Evolutionary conservation across 2,329 filamentous ascomycete genomes (phyloP).

Genomic region (Neonectria neomacrospora): DNA sequence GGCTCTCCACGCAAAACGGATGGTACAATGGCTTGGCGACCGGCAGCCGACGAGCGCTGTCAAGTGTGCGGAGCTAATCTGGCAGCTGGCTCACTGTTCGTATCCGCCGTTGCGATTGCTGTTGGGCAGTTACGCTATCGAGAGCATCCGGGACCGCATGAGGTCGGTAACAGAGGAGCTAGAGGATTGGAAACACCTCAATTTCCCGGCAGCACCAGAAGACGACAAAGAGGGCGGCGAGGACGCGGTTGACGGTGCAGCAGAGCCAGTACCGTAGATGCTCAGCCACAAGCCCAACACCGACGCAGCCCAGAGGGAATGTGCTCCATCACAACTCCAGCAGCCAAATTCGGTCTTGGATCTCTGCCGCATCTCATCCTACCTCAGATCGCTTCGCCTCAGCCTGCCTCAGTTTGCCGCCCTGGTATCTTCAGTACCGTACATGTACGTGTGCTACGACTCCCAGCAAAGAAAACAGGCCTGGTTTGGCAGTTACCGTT

Average conservation of each 20-base stretch:
- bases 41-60: constrained; percentile 92
- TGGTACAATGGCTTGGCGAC: constrained; percentile 95
- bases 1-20: constrained; percentile 86
- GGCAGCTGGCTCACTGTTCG: constrained; percentile 94
- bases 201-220: constrained; percentile 63
- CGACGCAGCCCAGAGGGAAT: not conserved
- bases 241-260: constrained; percentile 22
- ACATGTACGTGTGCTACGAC: not conserved
- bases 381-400: not conserved
- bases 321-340: not conserved
- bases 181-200: constrained; percentile 91
- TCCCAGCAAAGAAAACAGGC: not conserved
- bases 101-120: constrained; percentile 88
- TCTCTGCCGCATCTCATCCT: not conserved
- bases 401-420: not conserved
- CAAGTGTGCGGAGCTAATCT: constrained; percentile 92
- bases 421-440: not conserved
- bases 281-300: not conserved
- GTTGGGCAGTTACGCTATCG: constrained; percentile 93
- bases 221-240: constrained; percentile 41
- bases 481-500: not conserved
- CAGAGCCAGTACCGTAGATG: constrained; percentile 1
- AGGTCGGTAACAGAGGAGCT: constrained; percentile 94
- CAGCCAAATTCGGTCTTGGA: not conserved
- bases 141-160: constrained; percentile 91